Evolutionary conservation across 208 protist species (phyloP).

Genomic region (Wallacemonas collosoma): DNA sequence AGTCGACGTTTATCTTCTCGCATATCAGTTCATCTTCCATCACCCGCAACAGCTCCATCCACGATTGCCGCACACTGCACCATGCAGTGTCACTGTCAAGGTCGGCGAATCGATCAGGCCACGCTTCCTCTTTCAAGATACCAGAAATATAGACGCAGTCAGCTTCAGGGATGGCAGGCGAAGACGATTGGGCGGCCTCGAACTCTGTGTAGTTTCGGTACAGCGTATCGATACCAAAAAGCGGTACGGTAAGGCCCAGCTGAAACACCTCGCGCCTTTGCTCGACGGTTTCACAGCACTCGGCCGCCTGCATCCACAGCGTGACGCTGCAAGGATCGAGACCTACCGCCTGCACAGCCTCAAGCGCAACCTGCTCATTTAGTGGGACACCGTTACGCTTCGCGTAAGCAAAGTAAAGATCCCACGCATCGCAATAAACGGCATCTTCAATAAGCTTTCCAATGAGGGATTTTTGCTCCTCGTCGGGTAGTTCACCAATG

Average conservation of each 20-base stretch:
- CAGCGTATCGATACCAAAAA: slow-evolving; percentile 44
- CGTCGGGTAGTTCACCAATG: slow-evolving; percentile 46
- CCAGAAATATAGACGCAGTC: slow-evolving; percentile 23
- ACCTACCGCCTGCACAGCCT: slow-evolving; percentile 72
- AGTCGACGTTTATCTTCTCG: slow-evolving; percentile 26
- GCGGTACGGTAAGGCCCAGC: slow-evolving; percentile 65
- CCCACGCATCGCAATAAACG: slow-evolving; percentile 81
- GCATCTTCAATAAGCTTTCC: slow-evolving; percentile 63
- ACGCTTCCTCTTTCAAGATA: slow-evolving; percentile 36
- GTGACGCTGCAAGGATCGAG: slow-evolving; percentile 72
- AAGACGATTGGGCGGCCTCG: slow-evolving; percentile 20
- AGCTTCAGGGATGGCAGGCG: slow-evolving; percentile 5
- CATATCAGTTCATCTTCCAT: slow-evolving; percentile 41
- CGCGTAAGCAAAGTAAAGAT: slow-evolving; percentile 72
- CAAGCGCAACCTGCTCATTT: slow-evolving; percentile 55
- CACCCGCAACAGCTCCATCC: slow-evolving; percentile 42
- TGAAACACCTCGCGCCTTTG: slow-evolving; percentile 64
- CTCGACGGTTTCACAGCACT: slow-evolving; percentile 32
- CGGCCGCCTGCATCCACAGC: slow-evolving; percentile 65
- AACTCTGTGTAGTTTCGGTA: slow-evolving; percentile 52
- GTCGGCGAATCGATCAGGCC: slow-evolving; percentile 74
- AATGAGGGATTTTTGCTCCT: slow-evolving; percentile 51
- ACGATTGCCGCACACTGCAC: slow-evolving; percentile 40
- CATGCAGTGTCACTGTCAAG: slow-evolving; percentile 29
- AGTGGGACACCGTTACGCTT: slow-evolving; percentile 44